These are phyloP conservation scores for Debaryomycetaceae sp. DNA, from an alignment of 1,139 yeast genomes.

Conservation along the genomic window DNA sequence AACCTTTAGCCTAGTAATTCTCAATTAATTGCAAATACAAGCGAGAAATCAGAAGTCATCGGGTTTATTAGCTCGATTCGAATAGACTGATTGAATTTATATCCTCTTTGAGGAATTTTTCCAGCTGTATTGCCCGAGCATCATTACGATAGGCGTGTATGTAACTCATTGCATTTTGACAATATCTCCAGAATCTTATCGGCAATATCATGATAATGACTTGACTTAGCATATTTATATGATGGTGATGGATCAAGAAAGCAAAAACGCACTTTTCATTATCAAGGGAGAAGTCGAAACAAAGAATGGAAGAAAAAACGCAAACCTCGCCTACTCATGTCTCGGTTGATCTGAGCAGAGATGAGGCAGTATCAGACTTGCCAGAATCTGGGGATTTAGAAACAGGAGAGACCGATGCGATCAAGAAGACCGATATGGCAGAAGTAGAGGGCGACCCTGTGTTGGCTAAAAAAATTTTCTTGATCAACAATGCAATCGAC, in stretches of 20 bases:
- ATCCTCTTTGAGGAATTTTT: neutral
- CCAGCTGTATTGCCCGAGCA: neutral
- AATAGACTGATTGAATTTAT: neutral
- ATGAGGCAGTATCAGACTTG: neutral
- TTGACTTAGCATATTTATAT: neutral
- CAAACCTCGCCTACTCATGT: neutral
- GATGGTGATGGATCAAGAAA: neutral
- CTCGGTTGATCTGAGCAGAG: neutral
- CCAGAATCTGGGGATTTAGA: neutral
- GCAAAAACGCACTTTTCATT: neutral
- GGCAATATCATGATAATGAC: neutral
- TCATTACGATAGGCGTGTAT: neutral
- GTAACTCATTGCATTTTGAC: neutral
- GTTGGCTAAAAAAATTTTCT: slow-evolving; percentile 23
- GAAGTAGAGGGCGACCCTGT: slow-evolving; percentile 24
- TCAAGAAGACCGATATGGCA: slow-evolving; percentile 15
- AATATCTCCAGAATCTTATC: neutral
- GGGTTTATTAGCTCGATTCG: neutral
- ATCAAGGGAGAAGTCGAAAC: neutral
- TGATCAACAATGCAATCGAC: slow-evolving; percentile 31
- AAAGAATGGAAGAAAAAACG: neutral
- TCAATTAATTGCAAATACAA: neutral
- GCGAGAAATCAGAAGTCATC: neutral
- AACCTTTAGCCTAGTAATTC: too few relatives aligned
- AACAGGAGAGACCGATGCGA: neutral